Conservation (phyloP, 495 filamentous ascomycete species). For the Halenospora varia region DNA sequence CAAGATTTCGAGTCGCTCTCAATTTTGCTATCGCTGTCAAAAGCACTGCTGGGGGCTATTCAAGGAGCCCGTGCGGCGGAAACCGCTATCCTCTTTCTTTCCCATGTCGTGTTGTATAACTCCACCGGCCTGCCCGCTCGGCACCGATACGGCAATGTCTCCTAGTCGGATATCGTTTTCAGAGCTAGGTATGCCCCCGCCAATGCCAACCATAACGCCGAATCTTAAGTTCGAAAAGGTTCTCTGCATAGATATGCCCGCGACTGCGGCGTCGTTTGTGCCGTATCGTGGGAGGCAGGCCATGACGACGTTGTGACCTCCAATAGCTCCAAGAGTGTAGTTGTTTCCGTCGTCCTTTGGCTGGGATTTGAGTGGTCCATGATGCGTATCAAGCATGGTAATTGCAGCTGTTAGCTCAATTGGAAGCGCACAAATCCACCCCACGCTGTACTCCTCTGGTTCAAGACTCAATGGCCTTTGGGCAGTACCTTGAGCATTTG, state of each 20-base stretch:
- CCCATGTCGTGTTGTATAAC: constrained; percentile 6
- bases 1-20: constrained; percentile 33
- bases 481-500: neutral
- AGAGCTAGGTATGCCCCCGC: constrained; percentile 1
- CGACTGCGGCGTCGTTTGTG: neutral
- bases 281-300: constrained; percentile 28
- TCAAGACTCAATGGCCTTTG: neutral
- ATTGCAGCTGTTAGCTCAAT: constrained; percentile 29
- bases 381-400: constrained; percentile 30
- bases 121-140: neutral
- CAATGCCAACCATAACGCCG: constrained; percentile 40
- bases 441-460: constrained; percentile 26
- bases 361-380: constrained; percentile 11
- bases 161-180: constrained; percentile 8
- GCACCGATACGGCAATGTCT: constrained; percentile 11
- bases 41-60: constrained; percentile 5
- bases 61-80: neutral
- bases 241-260: neutral
- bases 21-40: constrained; percentile 13
- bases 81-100: neutral
- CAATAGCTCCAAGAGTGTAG: constrained; percentile 24
- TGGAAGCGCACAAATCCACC: constrained; percentile 34
- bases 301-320: constrained; percentile 38
- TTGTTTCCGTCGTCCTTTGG: neutral
- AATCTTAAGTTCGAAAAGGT: constrained; percentile 39